Conservation (phyloP, 352 stramenopile genomes). For the Aphanomyces invadans region DNA sequence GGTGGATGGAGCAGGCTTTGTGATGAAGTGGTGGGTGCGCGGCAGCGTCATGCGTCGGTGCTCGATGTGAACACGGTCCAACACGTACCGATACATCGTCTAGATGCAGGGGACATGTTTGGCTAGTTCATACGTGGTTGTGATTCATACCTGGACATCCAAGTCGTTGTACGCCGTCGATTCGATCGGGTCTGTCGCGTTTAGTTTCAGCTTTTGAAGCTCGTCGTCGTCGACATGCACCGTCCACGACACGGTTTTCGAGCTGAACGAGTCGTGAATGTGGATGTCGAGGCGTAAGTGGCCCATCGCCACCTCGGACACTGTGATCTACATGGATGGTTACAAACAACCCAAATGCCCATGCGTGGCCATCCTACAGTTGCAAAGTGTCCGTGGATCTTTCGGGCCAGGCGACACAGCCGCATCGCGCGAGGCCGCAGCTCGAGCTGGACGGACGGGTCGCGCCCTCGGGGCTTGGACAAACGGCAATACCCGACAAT, state of each 20-base stretch:
- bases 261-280: conserved; percentile 20
- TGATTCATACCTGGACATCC: conserved; percentile 22
- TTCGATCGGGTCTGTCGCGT: conserved; percentile 21
- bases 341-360: too few species aligned
- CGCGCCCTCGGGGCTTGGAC: conserved; percentile 14
- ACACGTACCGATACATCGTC: conserved; percentile 14
- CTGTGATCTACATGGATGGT: conserved; percentile 7
- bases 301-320: conserved; percentile 19
- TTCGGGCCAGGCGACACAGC: background rate
- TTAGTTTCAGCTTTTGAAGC: conserved; percentile 18
- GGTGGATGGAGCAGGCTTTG: too few species aligned
- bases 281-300: conserved; percentile 14
- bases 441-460: conserved; percentile 2
- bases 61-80: conserved; percentile 23
- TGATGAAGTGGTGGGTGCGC: background rate
- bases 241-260: background rate
- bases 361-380: background rate
- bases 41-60: background rate
- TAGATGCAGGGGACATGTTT: too few species aligned
- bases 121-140: too few species aligned
- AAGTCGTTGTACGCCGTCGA: conserved; percentile 4
- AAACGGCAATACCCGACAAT: conserved; percentile 31
- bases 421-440: conserved; percentile 19
- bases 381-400: conserved; percentile 22
- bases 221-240: conserved; percentile 12